Evolutionary conservation across 208 protist genomes (phyloP), one percentile per base, ranked within the genome.

Genomic region (Trypanosoma cruzi): DNA sequence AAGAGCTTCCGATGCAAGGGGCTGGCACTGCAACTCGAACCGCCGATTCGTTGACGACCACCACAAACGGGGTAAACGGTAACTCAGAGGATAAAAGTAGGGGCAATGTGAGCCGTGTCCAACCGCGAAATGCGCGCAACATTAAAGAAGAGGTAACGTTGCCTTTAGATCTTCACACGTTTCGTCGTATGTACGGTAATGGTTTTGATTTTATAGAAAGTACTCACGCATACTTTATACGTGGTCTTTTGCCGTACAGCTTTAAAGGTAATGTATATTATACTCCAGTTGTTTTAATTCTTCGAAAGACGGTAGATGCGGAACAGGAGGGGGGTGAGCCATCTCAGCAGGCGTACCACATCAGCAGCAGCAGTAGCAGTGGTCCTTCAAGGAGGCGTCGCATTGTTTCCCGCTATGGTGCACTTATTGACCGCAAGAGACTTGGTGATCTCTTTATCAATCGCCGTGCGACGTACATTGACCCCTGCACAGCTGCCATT

Each of bases 391-490:
- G 42, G 29, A 46, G 34, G 4, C 36, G 36, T 56, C 4, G 4
- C 31, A 31, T 4, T 68, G 24, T 22, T 31, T 31, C 64, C 34
- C 79, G 80, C n/a, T 95, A 88, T 64, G 80, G 86, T 1, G 84
- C 79, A 4, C 57, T 89, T 48, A 48, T 95, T 31, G 78, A 92
- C 59, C 54, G 72, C 11, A 74, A 81, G 36, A 61, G 28, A 28
- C 73, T 88, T 31, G 68, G 71, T 32, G 31, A 68, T 65, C 84
- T 90, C 14, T 76, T 66, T n/a, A 66, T 95, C 28, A 89, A 72
- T 63, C 79, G 82, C 26, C 77, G 80, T 26, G 89, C 89, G 0
- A 73, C 73, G 61, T 95, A 95, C 77, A 58, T 95, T 22, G 89
- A 95, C 64, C 78, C 82, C 14, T 40, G 83, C 42, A 84, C 78